A percentile compares a stretch with the other conserved stretches of the same genome.
Conservation (phyloP, 2,329 filamentous ascomycete species). For the Colletotrichum caudatum region DNA sequence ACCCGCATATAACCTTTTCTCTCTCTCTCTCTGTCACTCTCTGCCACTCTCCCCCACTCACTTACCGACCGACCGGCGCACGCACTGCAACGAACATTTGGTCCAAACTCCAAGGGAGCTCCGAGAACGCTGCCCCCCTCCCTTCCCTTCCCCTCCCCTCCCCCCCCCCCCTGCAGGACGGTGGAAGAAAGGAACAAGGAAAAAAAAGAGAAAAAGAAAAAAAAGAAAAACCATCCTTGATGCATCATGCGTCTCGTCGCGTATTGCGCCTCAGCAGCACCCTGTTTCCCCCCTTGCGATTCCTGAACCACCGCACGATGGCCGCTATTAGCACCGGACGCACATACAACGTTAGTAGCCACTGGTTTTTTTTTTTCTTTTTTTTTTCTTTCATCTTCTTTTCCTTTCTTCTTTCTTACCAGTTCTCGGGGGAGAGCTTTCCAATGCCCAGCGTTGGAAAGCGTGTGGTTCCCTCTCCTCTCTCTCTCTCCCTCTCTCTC, state of each 20-base stretch:
- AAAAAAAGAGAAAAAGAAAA: too few relatives aligned
- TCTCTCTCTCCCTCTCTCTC: too few relatives aligned
- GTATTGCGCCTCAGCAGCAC: slow-evolving; percentile 26
- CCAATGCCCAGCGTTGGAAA: neutral
- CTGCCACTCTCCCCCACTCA: too few relatives aligned
- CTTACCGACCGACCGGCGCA: neutral
- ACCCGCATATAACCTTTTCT: slow-evolving; percentile 16
- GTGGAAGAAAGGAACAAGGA: neutral
- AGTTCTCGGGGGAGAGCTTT: too few relatives aligned
- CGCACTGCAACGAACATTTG: neutral
- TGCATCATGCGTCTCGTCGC: slow-evolving; percentile 42
- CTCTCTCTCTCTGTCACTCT: too few relatives aligned
- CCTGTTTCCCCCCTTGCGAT: neutral
- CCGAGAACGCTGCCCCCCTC: neutral
- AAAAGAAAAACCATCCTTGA: slow-evolving; percentile 18
- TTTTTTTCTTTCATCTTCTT: too few relatives aligned
- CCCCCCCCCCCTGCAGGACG: neutral
- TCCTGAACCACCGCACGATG: slow-evolving; percentile 31
- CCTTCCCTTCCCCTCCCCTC: neutral
- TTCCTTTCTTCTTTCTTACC: too few relatives aligned
- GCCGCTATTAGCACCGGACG: slow-evolving; percentile 30
- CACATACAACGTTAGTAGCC: slow-evolving; percentile 39
- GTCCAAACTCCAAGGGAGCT: neutral
- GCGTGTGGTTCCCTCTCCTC: too few relatives aligned
- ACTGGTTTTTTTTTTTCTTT: too few relatives aligned